Conservation (phyloP, 164 flowering plant genomes). For the Nymphaea colorata region DNA sequence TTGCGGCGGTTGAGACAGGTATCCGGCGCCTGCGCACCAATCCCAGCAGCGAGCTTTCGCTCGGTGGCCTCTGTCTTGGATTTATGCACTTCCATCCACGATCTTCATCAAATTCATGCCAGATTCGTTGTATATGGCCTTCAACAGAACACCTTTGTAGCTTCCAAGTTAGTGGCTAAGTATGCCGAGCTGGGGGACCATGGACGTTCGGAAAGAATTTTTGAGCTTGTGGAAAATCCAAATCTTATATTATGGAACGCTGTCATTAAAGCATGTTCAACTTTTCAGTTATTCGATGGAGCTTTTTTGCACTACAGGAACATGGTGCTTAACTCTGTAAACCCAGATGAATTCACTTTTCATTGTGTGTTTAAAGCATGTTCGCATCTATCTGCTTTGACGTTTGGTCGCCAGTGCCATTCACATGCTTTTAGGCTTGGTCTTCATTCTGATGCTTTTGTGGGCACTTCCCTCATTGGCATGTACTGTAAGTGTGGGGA, state of each 20-base stretch:
- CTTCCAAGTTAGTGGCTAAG: conserved; percentile 27
- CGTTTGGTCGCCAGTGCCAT: conserved; percentile 22
- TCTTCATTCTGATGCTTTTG: conserved; percentile 20
- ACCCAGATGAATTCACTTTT: conserved; percentile 34
- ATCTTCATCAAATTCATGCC: conserved; percentile 44
- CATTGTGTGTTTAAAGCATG: conserved; percentile 32
- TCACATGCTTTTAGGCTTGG: conserved; percentile 34
- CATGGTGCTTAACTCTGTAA: conserved; percentile 23
- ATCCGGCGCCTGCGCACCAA: no score
- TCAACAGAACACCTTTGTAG: conserved; percentile 33
- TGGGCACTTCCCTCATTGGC: conserved; percentile 19
- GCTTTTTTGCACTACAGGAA: conserved; percentile 24
- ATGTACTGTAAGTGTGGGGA: conserved; percentile 13
- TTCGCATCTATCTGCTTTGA: conserved; percentile 13
- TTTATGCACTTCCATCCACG: conserved; percentile 25
- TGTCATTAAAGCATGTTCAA: conserved; percentile 16
- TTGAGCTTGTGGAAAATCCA: conserved; percentile 17
- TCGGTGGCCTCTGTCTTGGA: conserved; percentile 26
- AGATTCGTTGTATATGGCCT: conserved; percentile 41
- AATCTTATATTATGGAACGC: conserved; percentile 16
- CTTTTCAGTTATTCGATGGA: conserved; percentile 16
- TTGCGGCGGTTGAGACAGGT: no score
- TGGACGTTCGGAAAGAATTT: conserved; percentile 15
- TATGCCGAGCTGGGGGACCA: conserved; percentile 32
- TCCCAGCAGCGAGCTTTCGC: no score